Conservation (phyloP, 805 yeast genomes). For the Starmerella geochares region DNA sequence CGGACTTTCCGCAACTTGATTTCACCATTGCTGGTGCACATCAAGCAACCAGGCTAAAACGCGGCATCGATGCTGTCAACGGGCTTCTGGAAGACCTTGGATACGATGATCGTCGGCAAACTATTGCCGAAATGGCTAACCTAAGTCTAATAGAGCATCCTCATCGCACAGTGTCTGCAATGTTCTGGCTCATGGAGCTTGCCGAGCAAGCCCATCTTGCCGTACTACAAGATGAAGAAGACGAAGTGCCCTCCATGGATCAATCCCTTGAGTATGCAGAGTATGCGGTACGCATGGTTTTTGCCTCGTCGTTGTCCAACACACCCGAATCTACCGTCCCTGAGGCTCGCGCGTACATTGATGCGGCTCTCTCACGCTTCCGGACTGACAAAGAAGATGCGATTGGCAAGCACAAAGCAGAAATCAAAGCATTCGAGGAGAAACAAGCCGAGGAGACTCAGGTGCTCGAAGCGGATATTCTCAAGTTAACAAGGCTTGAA, state of each 20-base stretch:
- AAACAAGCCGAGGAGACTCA: background rate
- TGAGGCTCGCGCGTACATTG: conserved; percentile 1
- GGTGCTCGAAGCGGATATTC: background rate
- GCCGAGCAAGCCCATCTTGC: background rate
- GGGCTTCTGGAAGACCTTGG: background rate
- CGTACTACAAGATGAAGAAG: background rate
- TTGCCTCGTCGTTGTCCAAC: background rate
- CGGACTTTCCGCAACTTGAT: background rate
- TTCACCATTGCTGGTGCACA: background rate
- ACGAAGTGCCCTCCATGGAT: background rate
- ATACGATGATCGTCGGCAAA: background rate
- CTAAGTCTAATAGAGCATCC: background rate
- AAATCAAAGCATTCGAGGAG: background rate
- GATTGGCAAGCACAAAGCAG: background rate
- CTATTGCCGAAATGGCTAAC: background rate
- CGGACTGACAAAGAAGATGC: background rate
- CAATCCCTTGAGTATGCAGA: background rate
- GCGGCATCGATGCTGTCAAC: background rate
- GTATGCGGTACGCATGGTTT: conserved; percentile 2
- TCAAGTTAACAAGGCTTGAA: no score
- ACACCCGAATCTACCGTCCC: background rate
- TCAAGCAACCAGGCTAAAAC: background rate
- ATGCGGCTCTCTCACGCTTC: background rate
- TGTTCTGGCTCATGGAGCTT: conserved; percentile 1
- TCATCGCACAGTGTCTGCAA: background rate